A percentile compares a stretch with the other conserved stretches of the same genome.
Evolutionary conservation across 352 stramenopile species (phyloP).

Genomic region (Halophytophthora polymorphica): DNA sequence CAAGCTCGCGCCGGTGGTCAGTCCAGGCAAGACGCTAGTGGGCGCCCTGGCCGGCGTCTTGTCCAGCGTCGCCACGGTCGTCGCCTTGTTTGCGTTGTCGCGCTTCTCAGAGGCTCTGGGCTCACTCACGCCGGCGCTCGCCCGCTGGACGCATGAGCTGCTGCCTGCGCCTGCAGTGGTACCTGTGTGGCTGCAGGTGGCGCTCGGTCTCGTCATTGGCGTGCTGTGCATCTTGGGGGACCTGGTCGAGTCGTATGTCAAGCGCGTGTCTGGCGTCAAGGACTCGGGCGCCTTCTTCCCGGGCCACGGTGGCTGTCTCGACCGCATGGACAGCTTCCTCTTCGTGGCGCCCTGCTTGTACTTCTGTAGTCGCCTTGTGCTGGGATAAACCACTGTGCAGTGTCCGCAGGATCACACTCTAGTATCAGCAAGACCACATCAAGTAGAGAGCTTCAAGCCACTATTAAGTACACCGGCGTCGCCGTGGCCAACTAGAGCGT

Average conservation of each 20-base stretch:
- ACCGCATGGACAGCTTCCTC: constrained; percentile 79
- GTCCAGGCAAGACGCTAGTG: constrained; percentile 65
- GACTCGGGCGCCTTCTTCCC: constrained; percentile 73
- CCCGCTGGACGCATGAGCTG: constrained; percentile 16
- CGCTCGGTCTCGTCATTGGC: constrained; percentile 41
- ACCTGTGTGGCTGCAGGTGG: constrained; percentile 33
- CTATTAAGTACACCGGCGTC: constrained; percentile 9
- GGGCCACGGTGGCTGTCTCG: constrained; percentile 71
- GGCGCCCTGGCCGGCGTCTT: constrained; percentile 49
- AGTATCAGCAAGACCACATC: not conserved
- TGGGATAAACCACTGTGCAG: constrained; percentile 9
- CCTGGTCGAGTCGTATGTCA: constrained; percentile 65
- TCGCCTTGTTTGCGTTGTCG: constrained; percentile 38
- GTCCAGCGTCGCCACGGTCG: constrained; percentile 46
- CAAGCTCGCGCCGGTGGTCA: constrained; percentile 63
- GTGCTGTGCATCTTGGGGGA: constrained; percentile 64
- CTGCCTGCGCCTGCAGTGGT: constrained; percentile 28
- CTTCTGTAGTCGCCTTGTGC: constrained; percentile 39
- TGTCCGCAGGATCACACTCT: not conserved
- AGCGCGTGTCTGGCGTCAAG: constrained; percentile 67
- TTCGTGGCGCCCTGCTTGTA: constrained; percentile 63
- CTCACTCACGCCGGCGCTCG: constrained; percentile 6
- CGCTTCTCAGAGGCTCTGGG: constrained; percentile 4
- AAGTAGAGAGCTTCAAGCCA: constrained; percentile 7
- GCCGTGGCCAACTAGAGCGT: constrained; percentile 34